phyloP scores from a whole-genome alignment of 352 stramenopile species.

The Phytopythium delawarense region DNA sequence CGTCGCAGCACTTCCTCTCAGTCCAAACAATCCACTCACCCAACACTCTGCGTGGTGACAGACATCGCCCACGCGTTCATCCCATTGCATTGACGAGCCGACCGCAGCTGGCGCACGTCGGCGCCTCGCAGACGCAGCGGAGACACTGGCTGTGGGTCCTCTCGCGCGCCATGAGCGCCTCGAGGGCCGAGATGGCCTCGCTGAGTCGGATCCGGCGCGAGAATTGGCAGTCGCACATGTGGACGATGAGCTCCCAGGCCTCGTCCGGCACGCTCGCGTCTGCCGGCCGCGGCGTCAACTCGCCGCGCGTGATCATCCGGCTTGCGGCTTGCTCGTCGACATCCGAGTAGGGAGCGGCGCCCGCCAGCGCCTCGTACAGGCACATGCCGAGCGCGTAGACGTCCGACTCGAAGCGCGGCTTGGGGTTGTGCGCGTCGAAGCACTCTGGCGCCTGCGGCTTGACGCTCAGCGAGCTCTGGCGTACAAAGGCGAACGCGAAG shows the following conservation, averaged over 20 bases:
- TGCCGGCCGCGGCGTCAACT: not conserved
- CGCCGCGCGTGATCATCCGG: not conserved
- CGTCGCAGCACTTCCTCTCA: too few species aligned
- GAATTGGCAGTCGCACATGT: slow-evolving; percentile 5
- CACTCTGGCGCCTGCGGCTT: slow-evolving; percentile 19
- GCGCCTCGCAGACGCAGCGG: too few species aligned
- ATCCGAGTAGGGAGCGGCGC: slow-evolving; percentile 8
- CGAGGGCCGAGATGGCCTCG: too few species aligned
- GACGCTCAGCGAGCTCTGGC: slow-evolving; percentile 20
- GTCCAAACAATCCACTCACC: too few species aligned
- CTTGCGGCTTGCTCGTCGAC: slow-evolving; percentile 8
- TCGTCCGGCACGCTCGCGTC: slow-evolving; percentile 7
- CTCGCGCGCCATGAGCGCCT: too few species aligned
- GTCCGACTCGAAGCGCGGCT: slow-evolving; percentile 19
- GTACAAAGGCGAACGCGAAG: slow-evolving; percentile 25
- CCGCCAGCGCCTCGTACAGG: slow-evolving; percentile 19
- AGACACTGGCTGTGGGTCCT: too few species aligned
- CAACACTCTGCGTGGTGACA: too few species aligned
- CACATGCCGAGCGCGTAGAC: slow-evolving; percentile 29
- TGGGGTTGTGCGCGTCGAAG: slow-evolving; percentile 5
- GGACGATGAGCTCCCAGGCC: slow-evolving; percentile 12
- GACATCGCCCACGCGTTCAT: too few species aligned
- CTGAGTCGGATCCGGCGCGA: too few species aligned
- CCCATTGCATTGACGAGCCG: too few species aligned
- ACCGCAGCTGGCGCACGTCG: too few species aligned